Base-by-base conservation (phyloP, 371 early-diverging fungal genomes). In the Zopfochytrium polystomum region DNA sequence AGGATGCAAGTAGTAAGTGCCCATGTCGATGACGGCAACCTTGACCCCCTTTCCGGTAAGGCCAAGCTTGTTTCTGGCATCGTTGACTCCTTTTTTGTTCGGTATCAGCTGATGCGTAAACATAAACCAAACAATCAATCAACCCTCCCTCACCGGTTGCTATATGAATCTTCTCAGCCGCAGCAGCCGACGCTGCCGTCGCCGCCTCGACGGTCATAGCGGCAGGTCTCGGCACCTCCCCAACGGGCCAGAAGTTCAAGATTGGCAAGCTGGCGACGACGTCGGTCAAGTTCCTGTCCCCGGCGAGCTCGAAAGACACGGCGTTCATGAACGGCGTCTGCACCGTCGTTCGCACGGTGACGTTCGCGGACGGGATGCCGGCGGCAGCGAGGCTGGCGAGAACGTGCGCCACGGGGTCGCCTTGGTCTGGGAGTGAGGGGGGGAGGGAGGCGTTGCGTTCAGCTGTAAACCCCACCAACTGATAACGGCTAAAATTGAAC, bases 1-100 rank as follows among this genome's bases (percentile, higher is more conserved):
- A 42, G 87, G 85, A 65, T 87, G 87, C 15, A 74, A 78, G 66
- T 85, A 88, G 67, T 86, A 85, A 23, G 87, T 75, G 20, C 85
- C 83, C 6, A 77, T 69, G 63, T 81, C 82, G 27, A 81, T 74
- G 50, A 80, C 68, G 52, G 71, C 82, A 32, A 83, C 67, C 48
- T 75, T 65, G 33, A 74, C 57, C 23, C 73, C 73, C 47, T 63
- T 66, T 29, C 76, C 76, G 29, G 61, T 65, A 29, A 61, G 26
- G 0, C 65, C 65, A 31, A 68, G 53, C 22, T 35, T n/a, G 25
- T 27, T 25, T 7, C 66, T 63, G 13, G 55, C 59, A 7, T 47
- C 47, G 26, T 42, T n/a, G 23, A 60, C 61, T 20, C 61, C 48
- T 9, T 7, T 38, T 7, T 7, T 18, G 38, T 38, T 38, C 11